Percentiles rank a stretch among this genome's conserved stretches.
These are phyloP conservation scores for Malassezia arunalokei DNA, from an alignment of 1,284 basidiomycete species.

Conservation along the genomic window DNA sequence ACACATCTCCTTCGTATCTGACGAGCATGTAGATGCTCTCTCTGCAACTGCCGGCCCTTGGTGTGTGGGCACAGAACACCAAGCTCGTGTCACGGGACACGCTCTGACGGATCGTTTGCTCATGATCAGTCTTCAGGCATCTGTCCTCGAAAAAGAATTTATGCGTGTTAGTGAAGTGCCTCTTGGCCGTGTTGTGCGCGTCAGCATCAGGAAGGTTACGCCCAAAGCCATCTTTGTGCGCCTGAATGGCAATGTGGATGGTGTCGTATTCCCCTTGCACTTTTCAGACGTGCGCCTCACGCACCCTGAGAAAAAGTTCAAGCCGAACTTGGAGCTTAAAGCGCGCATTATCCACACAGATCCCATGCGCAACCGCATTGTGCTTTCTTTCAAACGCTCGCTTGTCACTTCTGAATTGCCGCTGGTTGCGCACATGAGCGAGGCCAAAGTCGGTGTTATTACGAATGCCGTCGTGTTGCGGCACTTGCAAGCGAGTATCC, in stretches of 20 bases:
- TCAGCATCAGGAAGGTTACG: slow-evolving; percentile 28
- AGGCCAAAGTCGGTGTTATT: slow-evolving; percentile 59
- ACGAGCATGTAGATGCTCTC: slow-evolving; percentile 72
- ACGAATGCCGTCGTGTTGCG: slow-evolving; percentile 65
- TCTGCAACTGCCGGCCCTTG: slow-evolving; percentile 49
- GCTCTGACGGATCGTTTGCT: slow-evolving; percentile 77
- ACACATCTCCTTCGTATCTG: slow-evolving; percentile 75
- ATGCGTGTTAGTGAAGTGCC: slow-evolving; percentile 68
- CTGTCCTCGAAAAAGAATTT: slow-evolving; percentile 73
- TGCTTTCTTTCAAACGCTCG: slow-evolving; percentile 82
- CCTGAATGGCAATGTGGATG: slow-evolving; percentile 53
- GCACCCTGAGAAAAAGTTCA: slow-evolving; percentile 62
- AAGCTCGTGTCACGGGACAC: slow-evolving; percentile 78
- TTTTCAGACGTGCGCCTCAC: slow-evolving; percentile 77
- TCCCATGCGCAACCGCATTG: slow-evolving; percentile 65
- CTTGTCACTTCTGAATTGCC: slow-evolving; percentile 63
- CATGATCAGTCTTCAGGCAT: slow-evolving; percentile 70
- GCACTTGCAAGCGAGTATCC: slow-evolving; percentile 27
- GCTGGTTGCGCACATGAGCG: slow-evolving; percentile 55
- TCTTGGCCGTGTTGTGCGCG: slow-evolving; percentile 31
- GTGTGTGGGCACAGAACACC: slow-evolving; percentile 51
- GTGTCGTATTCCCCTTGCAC: slow-evolving; percentile 84
- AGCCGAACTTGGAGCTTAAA: slow-evolving; percentile 68
- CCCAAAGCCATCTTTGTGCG: slow-evolving; percentile 38
- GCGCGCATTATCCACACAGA: slow-evolving; percentile 81